A percentile compares a stretch with the other conserved stretches of the same genome.
These are phyloP conservation scores for Conoideocrella luteorostrata DNA, from an alignment of 2,329 filamentous ascomycete genomes.

Conservation along the genomic window DNA sequence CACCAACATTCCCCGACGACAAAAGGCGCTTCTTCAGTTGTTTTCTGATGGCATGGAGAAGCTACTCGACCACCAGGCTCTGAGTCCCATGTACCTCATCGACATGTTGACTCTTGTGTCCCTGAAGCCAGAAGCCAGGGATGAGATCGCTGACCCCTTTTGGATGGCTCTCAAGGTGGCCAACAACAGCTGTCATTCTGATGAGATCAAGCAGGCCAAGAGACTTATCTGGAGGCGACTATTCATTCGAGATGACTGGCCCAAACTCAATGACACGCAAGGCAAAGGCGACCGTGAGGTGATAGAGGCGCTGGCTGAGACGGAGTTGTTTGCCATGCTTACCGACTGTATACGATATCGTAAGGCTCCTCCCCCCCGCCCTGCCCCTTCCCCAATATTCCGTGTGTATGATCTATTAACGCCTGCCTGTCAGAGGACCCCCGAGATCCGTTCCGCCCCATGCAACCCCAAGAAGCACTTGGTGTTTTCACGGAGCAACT, in stretches of 20 bases:
- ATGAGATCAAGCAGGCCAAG: conserved; percentile 51
- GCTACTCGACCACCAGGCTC: conserved; percentile 64
- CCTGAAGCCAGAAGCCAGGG: conserved; percentile 37
- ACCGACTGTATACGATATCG: conserved; percentile 57
- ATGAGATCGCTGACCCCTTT: conserved; percentile 63
- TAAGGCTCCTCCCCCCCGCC: conserved; percentile 36
- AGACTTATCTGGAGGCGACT: conserved; percentile 79
- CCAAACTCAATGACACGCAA: conserved; percentile 67
- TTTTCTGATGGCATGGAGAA: conserved; percentile 65
- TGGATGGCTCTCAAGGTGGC: conserved; percentile 62
- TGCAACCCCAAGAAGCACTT: conserved; percentile 46
- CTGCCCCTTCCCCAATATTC: no score
- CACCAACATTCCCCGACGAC: conserved; percentile 46
- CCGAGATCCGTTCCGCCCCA: conserved; percentile 35
- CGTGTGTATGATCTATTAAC: conserved; percentile 20
- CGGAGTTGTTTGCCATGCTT: conserved; percentile 63
- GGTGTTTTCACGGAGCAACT: conserved; percentile 57
- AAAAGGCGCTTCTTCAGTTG: conserved; percentile 61
- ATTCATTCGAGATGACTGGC: conserved; percentile 81
- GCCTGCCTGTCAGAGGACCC: conserved; percentile 30
- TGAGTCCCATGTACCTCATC: conserved; percentile 60
- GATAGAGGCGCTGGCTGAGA: conserved; percentile 54
- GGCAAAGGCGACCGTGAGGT: conserved; percentile 66
- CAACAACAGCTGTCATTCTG: conserved; percentile 47
- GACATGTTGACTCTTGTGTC: conserved; percentile 73